Conservation (phyloP, 2,329 filamentous ascomycete species). For the Alternaria conjuncta region DNA sequence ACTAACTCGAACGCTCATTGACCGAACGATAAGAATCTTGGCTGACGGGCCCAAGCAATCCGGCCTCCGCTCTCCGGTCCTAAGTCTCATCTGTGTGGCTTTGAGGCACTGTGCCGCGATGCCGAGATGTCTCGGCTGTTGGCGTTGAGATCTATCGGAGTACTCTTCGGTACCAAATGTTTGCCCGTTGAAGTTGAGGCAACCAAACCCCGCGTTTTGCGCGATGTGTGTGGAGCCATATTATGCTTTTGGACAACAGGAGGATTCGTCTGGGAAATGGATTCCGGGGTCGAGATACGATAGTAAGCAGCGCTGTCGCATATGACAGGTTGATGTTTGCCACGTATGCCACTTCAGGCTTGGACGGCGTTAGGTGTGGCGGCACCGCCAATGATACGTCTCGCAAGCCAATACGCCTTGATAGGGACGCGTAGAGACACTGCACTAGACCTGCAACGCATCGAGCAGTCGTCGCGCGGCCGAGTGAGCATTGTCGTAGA, state of each 20-base stretch:
- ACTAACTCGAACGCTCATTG: conserved; percentile 12
- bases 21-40: conserved; percentile 39
- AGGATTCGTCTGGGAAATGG: neutral
- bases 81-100: conserved; percentile 15
- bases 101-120: conserved; percentile 29
- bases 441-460: conserved; percentile 10
- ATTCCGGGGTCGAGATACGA: neutral
- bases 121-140: conserved; percentile 39
- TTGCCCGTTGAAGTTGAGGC: conserved; percentile 4
- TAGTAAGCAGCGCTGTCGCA: conserved; percentile 8
- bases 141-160: conserved; percentile 20
- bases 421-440: conserved; percentile 1
- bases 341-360: conserved; percentile 10
- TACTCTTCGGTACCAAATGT: neutral
- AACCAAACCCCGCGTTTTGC: conserved; percentile 6
- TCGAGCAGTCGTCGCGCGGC: conserved; percentile 1
- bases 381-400: conserved; percentile 12
- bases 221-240: neutral
- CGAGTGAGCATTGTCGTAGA: conserved; percentile 3
- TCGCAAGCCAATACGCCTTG: neutral
- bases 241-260: neutral
- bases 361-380: conserved; percentile 5
- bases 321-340: conserved; percentile 12
- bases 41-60: conserved; percentile 41
- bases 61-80: conserved; percentile 29